These are phyloP conservation scores for Coemansia sp. DNA, from an alignment of 192 early-diverging fungal genomes.

Conservation along the genomic window DNA sequence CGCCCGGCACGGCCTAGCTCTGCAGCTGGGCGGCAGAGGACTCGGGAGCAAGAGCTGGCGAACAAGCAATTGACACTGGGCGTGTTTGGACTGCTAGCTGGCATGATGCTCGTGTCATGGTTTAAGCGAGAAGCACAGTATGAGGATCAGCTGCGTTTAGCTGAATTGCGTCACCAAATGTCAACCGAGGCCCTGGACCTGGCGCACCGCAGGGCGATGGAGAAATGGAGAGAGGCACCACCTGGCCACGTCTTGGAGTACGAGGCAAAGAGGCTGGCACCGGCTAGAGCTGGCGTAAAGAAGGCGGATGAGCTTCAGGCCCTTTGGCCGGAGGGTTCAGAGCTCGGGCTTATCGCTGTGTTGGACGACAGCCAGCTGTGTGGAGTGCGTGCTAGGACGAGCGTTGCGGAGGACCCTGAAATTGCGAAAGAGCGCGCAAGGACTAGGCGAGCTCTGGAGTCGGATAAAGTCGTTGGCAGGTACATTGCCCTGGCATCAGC, in stretches of 20 bases:
- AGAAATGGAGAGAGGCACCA: conserved; percentile 40
- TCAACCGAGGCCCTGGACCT: conserved; percentile 6
- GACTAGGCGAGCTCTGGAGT: conserved; percentile 14
- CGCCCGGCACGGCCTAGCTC: conserved; percentile 13
- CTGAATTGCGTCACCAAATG: conserved; percentile 2
- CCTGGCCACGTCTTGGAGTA: conserved; percentile 25
- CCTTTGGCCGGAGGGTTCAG: conserved; percentile 39
- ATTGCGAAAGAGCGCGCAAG: conserved; percentile 4
- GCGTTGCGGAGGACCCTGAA: conserved; percentile 10
- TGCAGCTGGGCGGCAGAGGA: background rate
- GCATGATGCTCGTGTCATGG: conserved; percentile 10
- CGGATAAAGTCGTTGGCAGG: conserved; percentile 24
- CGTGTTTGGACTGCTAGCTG: conserved; percentile 27
- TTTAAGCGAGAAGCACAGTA: conserved; percentile 6
- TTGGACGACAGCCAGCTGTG: conserved; percentile 36
- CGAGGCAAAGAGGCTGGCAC: conserved; percentile 18
- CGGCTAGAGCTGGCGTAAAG: background rate
- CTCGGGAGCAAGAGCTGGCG: background rate
- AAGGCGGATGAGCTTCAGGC: conserved; percentile 15
- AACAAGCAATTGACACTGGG: conserved; percentile 9
- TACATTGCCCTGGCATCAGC: conserved; percentile 9
- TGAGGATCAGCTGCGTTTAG: conserved; percentile 10
- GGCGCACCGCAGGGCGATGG: conserved; percentile 27
- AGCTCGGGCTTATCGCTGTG: conserved; percentile 38
- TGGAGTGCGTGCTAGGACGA: conserved; percentile 18